phyloP scores from a whole-genome alignment of 2,329 filamentous ascomycete species.

The Trichoderma brevicompactum region DNA sequence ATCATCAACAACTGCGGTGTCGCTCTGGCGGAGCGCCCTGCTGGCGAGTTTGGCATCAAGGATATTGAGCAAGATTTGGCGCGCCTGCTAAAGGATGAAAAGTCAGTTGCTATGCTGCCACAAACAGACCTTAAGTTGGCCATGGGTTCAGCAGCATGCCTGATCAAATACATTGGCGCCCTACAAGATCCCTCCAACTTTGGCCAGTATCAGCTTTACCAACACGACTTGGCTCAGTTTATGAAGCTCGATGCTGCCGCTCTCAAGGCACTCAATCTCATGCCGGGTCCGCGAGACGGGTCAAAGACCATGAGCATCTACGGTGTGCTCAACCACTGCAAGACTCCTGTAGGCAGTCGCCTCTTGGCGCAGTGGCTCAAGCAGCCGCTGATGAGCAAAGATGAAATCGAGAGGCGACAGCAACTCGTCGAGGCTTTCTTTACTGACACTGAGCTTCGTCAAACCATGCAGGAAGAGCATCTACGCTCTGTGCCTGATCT shows the following conservation, averaged over 20 bases:
- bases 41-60: constrained; percentile 78
- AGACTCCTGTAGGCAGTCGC: constrained; percentile 89
- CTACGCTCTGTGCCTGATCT: constrained; percentile 90
- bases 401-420: constrained; percentile 87
- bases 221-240: constrained; percentile 94
- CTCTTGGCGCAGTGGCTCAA: constrained; percentile 96
- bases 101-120: constrained; percentile 74
- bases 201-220: constrained; percentile 94
- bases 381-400: constrained; percentile 90
- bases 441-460: constrained; percentile 86
- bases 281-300: constrained; percentile 93
- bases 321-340: constrained; percentile 94
- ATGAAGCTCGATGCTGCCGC: constrained; percentile 98
- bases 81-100: constrained; percentile 84
- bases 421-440: constrained; percentile 95
- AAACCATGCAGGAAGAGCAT: constrained; percentile 97
- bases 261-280: constrained; percentile 90
- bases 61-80: constrained; percentile 97
- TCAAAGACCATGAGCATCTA: constrained; percentile 98
- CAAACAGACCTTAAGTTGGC: constrained; percentile 93
- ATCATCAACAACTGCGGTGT: constrained; percentile 94
- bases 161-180: constrained; percentile 93
- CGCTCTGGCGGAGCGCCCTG: constrained; percentile 79
- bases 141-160: constrained; percentile 89
- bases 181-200: constrained; percentile 94